Evolutionary conservation across 345 rosid genomes (phyloP).

Genomic region (Populus euphratica): DNA sequence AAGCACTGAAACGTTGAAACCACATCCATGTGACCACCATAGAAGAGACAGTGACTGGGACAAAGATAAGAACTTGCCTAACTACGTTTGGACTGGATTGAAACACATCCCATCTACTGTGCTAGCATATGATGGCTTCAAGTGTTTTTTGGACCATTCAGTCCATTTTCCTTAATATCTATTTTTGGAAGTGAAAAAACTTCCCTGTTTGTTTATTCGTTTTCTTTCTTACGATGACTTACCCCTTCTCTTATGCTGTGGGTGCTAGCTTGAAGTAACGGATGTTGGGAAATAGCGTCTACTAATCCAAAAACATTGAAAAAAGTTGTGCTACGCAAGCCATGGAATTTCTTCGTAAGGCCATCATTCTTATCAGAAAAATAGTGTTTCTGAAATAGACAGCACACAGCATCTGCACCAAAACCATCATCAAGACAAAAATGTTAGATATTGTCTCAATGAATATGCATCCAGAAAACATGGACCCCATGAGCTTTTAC

Average conservation of each 20-base stretch:
- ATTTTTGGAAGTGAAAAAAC: not conserved
- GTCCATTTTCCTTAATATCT: not conserved
- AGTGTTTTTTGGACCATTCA: not conserved
- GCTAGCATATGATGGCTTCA: not conserved
- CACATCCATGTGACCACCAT: not conserved
- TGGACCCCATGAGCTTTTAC: no score
- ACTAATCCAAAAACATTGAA: not conserved
- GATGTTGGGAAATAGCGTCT: no score
- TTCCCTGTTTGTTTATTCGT: not conserved
- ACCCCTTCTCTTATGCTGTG: no score
- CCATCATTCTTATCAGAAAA: no score
- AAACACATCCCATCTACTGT: constrained; percentile 6
- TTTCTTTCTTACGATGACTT: no score
- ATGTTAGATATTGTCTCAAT: no score
- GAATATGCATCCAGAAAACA: no score
- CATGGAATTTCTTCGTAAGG: not conserved
- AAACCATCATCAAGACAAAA: no score
- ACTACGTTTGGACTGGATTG: not conserved
- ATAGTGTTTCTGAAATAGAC: no score
- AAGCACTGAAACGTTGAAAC: not conserved
- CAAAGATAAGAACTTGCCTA: not conserved
- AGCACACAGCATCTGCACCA: no score
- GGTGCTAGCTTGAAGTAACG: no score
- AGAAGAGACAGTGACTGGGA: not conserved
- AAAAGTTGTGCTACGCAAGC: not conserved